These are phyloP conservation scores for Lactarius akahatsu DNA, from an alignment of 768 basidiomycete genomes.

Conservation along the genomic window DNA sequence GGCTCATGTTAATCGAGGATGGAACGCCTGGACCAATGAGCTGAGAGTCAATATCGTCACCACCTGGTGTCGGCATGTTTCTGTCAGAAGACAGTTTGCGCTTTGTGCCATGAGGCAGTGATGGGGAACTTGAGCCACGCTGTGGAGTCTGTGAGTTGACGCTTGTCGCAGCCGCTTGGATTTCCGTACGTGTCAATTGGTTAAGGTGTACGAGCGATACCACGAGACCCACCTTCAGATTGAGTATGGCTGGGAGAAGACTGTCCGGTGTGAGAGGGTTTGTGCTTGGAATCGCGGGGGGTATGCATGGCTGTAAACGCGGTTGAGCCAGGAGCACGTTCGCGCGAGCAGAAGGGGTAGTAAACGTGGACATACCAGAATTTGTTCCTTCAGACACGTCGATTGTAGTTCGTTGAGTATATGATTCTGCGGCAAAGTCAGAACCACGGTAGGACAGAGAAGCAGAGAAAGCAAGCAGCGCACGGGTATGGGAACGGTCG, in stretches of 20 bases:
- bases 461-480: slow-evolving; percentile 10
- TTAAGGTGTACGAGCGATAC: slow-evolving; percentile 24
- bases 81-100: slow-evolving; percentile 81
- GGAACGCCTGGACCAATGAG: slow-evolving; percentile 68
- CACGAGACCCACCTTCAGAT: slow-evolving; percentile 28
- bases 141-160: slow-evolving; percentile 29
- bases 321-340: slow-evolving; percentile 8
- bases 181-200: slow-evolving; percentile 23
- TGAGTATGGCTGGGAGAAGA: slow-evolving; percentile 22
- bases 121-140: slow-evolving; percentile 29
- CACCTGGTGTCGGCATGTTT: slow-evolving; percentile 47
- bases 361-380: slow-evolving; percentile 14
- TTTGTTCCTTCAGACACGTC: slow-evolving; percentile 25
- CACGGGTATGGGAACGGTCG: slow-evolving; percentile 27
- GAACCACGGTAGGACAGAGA: not conserved
- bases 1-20: slow-evolving; percentile 55
- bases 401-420: slow-evolving; percentile 22
- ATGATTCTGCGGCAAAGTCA: slow-evolving; percentile 20
- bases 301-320: slow-evolving; percentile 22
- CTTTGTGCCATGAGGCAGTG: slow-evolving; percentile 61
- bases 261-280: slow-evolving; percentile 23
- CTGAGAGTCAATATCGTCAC: slow-evolving; percentile 65
- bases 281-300: slow-evolving; percentile 25
- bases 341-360: not conserved
- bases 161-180: slow-evolving; percentile 44